Evolutionary conservation across 192 early-diverging fungal species (phyloP), one percentile per base, ranked within the genome.

Genomic region (Entomortierella parvispora): DNA sequence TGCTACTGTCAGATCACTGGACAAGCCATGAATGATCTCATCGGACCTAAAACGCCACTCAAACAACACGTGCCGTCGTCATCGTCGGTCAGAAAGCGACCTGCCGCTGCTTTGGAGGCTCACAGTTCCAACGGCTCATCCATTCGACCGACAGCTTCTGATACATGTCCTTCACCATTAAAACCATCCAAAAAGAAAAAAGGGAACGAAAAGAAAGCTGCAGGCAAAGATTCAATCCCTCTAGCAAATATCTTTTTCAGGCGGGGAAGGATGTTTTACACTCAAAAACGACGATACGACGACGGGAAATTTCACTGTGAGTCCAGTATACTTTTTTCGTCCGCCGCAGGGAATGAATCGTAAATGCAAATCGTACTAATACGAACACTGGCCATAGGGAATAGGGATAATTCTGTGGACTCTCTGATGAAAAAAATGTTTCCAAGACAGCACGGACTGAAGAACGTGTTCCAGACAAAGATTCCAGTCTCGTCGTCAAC

Each of bases 1-100:
- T 69, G 80, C 58, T 81, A 75, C 34, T 81, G 71, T 15, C 80
- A 81, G 23, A 65, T 81, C 43, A 81, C 80, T 29, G 80, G 80
- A 6, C 62, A 55, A 15, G 18, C 69, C 2, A 49, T 71, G 18
- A 62, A 58, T 22, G 74, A 77, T 6, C 69, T 62, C 28, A 15
- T 12, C n/a, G 33, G 55, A 10, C n/a, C 59, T 40, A 66, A 57
- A 7, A 22, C 14, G 28, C 58, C 51, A 1, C 17, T 69, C 10
- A 55, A 66, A 29, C 37, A 10, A 6, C 14, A 43, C 2, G 10
- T 69, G 1, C 51, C 76, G 5, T 23, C 51, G 11, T 44, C 29
- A 1, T 56, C 65, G 9, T 65, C 65, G 0, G 52, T 66, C 22
- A 57, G 11, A 42, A 81, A 69, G 32, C 60, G 58, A 5, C 31